phyloP scores from a whole-genome alignment of 2,329 filamentous ascomycete species.

The Curvularia verruculosa region DNA sequence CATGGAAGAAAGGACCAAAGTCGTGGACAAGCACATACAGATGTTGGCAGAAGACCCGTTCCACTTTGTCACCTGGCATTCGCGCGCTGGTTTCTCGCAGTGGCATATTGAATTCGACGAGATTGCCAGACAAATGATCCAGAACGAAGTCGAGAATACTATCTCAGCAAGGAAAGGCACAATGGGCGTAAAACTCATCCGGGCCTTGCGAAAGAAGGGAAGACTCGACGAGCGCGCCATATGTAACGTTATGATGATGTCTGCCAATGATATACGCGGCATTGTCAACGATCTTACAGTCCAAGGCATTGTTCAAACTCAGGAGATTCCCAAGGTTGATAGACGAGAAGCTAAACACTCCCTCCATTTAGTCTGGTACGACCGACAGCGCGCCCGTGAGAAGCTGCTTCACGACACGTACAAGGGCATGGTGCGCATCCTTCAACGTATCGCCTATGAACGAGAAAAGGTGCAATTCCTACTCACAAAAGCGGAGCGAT shows the following conservation, averaged over 20 bases:
- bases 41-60: constrained; percentile 71
- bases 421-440: constrained; percentile 83
- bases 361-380: constrained; percentile 91
- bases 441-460: constrained; percentile 81
- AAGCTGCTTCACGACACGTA: constrained; percentile 81
- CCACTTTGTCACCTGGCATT: constrained; percentile 71
- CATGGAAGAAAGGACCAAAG: constrained; percentile 30
- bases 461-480: constrained; percentile 73
- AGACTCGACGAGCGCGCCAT: constrained; percentile 95
- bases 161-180: constrained; percentile 78
- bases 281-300: constrained; percentile 86
- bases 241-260: constrained; percentile 79
- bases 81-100: constrained; percentile 67
- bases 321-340: constrained; percentile 91
- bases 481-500: constrained; percentile 80
- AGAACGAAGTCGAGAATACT: constrained; percentile 80
- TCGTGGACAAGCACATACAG: constrained; percentile 73
- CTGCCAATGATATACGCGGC: constrained; percentile 81
- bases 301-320: constrained; percentile 84
- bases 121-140: constrained; percentile 72
- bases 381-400: constrained; percentile 72
- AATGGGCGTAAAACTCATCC: constrained; percentile 79
- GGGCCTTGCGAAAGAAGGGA: constrained; percentile 83
- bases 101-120: constrained; percentile 86
- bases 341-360: constrained; percentile 81